Percentiles rank a stretch among this genome's conserved stretches.
These are phyloP conservation scores for Cryptosporidium ubiquitum DNA, from an alignment of 169 alveolate genomes.

Conservation along the genomic window DNA sequence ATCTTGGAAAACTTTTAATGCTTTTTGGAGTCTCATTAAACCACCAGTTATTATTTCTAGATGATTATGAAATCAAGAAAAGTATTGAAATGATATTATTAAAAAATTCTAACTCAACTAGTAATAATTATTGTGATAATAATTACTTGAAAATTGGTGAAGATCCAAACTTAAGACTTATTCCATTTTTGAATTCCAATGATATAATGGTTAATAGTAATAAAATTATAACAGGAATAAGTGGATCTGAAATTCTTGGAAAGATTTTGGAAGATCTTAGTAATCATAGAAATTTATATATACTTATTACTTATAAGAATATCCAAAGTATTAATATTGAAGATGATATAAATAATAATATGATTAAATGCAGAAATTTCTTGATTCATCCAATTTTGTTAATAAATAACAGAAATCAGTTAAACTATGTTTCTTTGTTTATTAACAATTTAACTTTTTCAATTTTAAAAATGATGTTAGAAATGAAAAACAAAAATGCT, in stretches of 20 bases:
- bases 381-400: neutral
- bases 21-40: slow-evolving; percentile 12
- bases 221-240: neutral
- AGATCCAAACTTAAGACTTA: neutral
- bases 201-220: slow-evolving; percentile 8
- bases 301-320: neutral
- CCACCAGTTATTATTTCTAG: neutral
- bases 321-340: neutral
- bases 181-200: neutral
- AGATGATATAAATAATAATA: neutral
- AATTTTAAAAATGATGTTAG: neutral
- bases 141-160: neutral
- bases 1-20: neutral
- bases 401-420: slow-evolving; percentile 22
- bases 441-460: slow-evolving; percentile 39
- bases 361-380: neutral
- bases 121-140: neutral
- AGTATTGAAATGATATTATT: neutral
- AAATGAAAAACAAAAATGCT: neutral
- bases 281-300: neutral
- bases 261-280: neutral
- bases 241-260: slow-evolving; percentile 11
- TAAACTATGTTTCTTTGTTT: slow-evolving; percentile 44
- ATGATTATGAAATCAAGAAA: slow-evolving; percentile 41
- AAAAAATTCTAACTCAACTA: neutral